Percentiles rank a stretch among this genome's conserved stretches.
These are phyloP conservation scores for Wickerhamiella qilinensis DNA, from an alignment of 805 yeast genomes.

Conservation along the genomic window DNA sequence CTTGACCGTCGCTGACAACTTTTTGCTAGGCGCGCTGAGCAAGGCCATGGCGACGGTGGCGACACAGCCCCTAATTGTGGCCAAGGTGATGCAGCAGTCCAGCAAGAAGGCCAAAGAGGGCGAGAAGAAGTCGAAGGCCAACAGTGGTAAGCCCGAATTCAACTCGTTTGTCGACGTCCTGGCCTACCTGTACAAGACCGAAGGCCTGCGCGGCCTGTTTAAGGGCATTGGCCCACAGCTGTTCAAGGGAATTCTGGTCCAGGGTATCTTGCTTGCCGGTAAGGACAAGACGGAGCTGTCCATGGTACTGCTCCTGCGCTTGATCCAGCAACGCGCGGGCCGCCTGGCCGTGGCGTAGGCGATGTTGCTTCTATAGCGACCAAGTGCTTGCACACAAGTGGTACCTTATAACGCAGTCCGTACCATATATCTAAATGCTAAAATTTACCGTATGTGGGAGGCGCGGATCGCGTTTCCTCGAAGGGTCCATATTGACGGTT, in stretches of 20 bases:
- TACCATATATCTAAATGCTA: too few relatives aligned
- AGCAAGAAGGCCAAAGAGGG: slow-evolving; percentile 20
- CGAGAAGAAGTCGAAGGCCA: slow-evolving; percentile 19
- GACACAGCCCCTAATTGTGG: slow-evolving; percentile 73
- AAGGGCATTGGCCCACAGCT: slow-evolving; percentile 72
- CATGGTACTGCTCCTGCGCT: slow-evolving; percentile 15
- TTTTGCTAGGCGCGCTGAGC: slow-evolving; percentile 60
- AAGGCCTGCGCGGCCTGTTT: slow-evolving; percentile 51
- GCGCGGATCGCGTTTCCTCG: too few relatives aligned
- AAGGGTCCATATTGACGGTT: too few relatives aligned
- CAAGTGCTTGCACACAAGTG: too few relatives aligned
- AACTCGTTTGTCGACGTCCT: slow-evolving; percentile 49
- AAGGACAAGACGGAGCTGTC: slow-evolving; percentile 41
- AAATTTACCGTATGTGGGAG: too few relatives aligned
- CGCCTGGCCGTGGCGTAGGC: too few relatives aligned
- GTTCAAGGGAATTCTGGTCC: slow-evolving; percentile 66
- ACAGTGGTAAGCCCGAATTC: slow-evolving; percentile 22
- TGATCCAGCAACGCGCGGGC: background rate
- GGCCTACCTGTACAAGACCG: slow-evolving; percentile 40
- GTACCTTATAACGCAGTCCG: too few relatives aligned
- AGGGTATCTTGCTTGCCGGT: slow-evolving; percentile 69
- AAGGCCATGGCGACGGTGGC: slow-evolving; percentile 64
- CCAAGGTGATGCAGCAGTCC: slow-evolving; percentile 66
- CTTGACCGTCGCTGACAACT: slow-evolving; percentile 48
- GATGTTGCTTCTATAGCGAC: too few relatives aligned